Conservation (phyloP, 305 asterid genomes). For the Ajuga reptans region DNA sequence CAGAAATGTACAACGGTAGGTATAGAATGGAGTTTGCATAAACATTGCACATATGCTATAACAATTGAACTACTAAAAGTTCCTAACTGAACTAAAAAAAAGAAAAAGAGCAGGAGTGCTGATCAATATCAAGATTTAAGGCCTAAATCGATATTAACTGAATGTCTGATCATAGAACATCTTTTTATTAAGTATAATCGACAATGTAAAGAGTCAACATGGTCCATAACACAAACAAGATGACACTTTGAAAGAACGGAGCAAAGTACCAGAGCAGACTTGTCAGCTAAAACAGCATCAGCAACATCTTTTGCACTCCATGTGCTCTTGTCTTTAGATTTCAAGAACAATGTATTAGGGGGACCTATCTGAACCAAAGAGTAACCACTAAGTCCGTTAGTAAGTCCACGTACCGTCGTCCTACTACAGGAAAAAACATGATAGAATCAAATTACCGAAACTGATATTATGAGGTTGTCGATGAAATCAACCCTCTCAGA, state of each 20-base stretch:
- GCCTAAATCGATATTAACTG: background rate
- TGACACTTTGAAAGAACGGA: background rate
- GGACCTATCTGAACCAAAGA: slow-evolving; percentile 76
- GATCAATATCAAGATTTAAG: background rate
- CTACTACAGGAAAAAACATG: background rate
- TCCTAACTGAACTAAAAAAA: no score
- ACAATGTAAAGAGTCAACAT: no score
- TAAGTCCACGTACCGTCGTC: background rate
- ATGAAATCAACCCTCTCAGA: slow-evolving; percentile 89
- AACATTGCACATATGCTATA: no score
- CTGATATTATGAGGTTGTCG: slow-evolving; percentile 78
- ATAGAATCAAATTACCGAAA: slow-evolving; percentile 50
- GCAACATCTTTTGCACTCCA: slow-evolving; percentile 92
- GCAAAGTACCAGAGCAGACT: slow-evolving; percentile 74
- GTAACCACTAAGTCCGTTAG: slow-evolving; percentile 17
- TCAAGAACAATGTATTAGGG: slow-evolving; percentile 66
- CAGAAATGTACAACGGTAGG: no score
- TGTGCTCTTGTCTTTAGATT: slow-evolving; percentile 61
- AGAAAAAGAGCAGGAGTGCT: no score
- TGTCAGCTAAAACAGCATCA: slow-evolving; percentile 80
- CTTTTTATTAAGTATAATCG: no score
- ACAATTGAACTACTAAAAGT: no score
- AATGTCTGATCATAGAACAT: no score
- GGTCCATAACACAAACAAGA: no score
- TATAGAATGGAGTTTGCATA: no score